phyloP scores from a whole-genome alignment of 176 grass and related monocot species.

The Bonia amplexicaulis region DNA sequence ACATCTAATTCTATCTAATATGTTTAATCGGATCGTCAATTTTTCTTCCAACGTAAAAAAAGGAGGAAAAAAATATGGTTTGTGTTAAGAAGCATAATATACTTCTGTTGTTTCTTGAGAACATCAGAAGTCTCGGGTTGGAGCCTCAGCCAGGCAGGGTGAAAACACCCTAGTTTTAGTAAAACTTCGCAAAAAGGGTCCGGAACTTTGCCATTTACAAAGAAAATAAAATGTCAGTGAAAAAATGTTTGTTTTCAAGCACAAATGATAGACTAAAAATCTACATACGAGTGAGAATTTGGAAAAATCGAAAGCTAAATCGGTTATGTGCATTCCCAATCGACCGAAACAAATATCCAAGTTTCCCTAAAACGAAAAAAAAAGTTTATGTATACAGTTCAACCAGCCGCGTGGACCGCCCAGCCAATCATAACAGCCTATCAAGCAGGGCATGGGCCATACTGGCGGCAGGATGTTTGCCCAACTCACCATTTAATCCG shows the following conservation, averaged over 20 bases:
- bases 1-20: background rate
- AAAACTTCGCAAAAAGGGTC: background rate
- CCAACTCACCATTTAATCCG: slow-evolving; percentile 20
- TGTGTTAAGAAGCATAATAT: background rate
- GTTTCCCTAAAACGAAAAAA: background rate
- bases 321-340: background rate
- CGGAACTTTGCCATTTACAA: background rate
- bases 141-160: background rate
- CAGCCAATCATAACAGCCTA: background rate
- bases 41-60: background rate
- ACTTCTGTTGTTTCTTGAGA: background rate
- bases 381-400: background rate
- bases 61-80: background rate
- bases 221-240: background rate
- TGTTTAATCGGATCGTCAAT: too few relatives aligned
- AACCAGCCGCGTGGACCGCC: background rate
- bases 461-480: background rate
- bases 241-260: background rate
- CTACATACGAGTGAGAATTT: background rate
- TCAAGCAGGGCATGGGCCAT: slow-evolving; percentile 26
- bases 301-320: background rate
- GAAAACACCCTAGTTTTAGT: background rate
- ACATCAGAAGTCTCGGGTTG: too few relatives aligned
- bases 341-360: background rate
- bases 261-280: background rate